phyloP scores from a whole-genome alignment of 176 grass and related monocot species.

The Raddia guianensis region DNA sequence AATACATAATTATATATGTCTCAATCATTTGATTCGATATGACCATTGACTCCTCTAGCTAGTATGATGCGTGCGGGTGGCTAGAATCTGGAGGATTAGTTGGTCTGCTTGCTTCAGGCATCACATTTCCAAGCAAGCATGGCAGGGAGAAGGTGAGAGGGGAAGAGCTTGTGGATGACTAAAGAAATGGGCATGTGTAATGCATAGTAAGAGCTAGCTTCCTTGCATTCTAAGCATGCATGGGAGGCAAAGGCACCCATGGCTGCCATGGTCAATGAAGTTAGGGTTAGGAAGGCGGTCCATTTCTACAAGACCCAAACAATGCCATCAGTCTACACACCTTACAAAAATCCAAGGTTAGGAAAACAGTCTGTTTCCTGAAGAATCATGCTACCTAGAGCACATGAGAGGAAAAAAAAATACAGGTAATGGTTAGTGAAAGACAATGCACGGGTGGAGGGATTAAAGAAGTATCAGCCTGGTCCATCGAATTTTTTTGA shows the following conservation, averaged over 20 bases:
- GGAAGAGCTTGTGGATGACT: slow-evolving; percentile 37
- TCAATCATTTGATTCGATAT: background rate
- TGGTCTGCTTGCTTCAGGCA: slow-evolving; percentile 40
- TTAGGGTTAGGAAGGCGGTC: slow-evolving; percentile 72
- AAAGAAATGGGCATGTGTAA: slow-evolving; percentile 30
- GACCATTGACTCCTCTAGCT: slow-evolving; percentile 7
- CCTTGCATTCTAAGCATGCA: slow-evolving; percentile 50
- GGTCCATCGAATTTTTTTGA: background rate
- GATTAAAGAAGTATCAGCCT: slow-evolving; percentile 26
- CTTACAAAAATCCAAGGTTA: slow-evolving; percentile 34
- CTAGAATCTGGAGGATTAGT: slow-evolving; percentile 26
- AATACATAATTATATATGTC: background rate
- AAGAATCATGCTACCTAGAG: slow-evolving; percentile 47
- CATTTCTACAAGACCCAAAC: slow-evolving; percentile 47
- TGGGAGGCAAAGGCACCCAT: background rate
- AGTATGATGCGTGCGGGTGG: background rate
- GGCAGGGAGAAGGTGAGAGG: background rate
- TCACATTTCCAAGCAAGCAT: slow-evolving; percentile 40
- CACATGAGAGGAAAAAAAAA: slow-evolving; percentile 42
- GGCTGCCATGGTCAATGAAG: slow-evolving; percentile 43
- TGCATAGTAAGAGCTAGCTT: slow-evolving; percentile 27
- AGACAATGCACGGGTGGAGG: slow-evolving; percentile 24
- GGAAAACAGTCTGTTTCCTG: slow-evolving; percentile 49
- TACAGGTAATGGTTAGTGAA: slow-evolving; percentile 37
- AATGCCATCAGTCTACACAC: slow-evolving; percentile 30